Percentiles rank a stretch among this genome's conserved stretches.
Evolutionary conservation across 139 green algal species (phyloP).

Genomic region (Tetraselmis chui): DNA sequence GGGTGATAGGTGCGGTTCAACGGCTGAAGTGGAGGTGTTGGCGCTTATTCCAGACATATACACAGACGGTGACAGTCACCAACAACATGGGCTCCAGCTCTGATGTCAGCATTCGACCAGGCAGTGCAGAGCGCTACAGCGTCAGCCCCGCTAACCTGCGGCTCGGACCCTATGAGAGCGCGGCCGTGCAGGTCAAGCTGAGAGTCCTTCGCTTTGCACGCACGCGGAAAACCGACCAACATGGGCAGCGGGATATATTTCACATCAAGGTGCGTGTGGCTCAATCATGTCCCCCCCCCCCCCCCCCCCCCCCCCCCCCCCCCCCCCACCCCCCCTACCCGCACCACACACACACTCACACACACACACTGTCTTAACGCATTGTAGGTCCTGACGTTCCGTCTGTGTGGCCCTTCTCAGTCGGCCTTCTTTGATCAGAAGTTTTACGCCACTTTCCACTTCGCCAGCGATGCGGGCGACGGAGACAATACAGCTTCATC

Average conservation of each 20-base stretch:
- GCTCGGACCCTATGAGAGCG: conserved; percentile 31
- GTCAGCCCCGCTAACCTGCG: conserved; percentile 38
- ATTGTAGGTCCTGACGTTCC: no score
- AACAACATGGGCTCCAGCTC: conserved; percentile 48
- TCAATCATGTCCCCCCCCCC: not conserved
- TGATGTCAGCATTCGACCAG: conserved; percentile 50
- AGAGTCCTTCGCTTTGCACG: conserved; percentile 51
- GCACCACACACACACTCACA: no score
- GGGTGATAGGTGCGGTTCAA: not conserved
- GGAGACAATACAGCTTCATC: not conserved
- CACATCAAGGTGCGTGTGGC: conserved; percentile 54
- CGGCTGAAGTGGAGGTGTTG: not conserved
- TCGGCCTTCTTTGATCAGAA: conserved; percentile 62
- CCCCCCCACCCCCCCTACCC: no score
- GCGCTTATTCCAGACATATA: conserved; percentile 37
- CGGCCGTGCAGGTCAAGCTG: conserved; percentile 39
- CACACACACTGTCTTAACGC: no score
- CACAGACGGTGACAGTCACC: conserved; percentile 39
- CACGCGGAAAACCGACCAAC: conserved; percentile 41
- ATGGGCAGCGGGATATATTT: conserved; percentile 62
- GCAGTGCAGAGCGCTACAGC: conserved; percentile 56
- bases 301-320: no score
- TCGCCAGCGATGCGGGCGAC: not conserved
- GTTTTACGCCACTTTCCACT: conserved; percentile 56
- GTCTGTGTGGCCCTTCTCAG: no score